Base-by-base conservation (phyloP, 176 grass and related monocot genomes). In the Rhipidocladum racemiflorum region DNA sequence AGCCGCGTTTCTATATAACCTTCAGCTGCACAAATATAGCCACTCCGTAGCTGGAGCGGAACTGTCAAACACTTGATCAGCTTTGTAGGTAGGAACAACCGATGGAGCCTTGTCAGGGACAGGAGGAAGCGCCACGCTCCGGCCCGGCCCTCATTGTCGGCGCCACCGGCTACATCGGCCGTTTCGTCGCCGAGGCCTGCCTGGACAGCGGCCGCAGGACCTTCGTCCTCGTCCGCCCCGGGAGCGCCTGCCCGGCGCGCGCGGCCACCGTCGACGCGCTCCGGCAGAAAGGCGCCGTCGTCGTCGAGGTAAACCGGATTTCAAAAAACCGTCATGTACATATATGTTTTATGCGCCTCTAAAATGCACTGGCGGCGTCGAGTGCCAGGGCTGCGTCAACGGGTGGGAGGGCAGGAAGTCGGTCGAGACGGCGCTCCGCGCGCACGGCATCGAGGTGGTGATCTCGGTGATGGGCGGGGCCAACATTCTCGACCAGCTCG, bases 81-180 rank as follows among this genome's bases (percentile, higher is more conserved):
- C 54, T 72, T 54, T 27, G 32, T 32, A 18, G 43, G 28, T 35
- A 34, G 70, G 15, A 16, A 32, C 28, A 36, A 6, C 5, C 71
- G 21, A 82, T 82, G 79, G 67, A 53, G 39, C 79, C 56, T 36
- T 50, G 10, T 50, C 42, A 62, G 5, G 79, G 63, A 68, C 63
- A 9, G 25, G 27, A 73, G 27, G 44, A 28, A 27, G 65, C 10
- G 54, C 15, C 23, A 10, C 28, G 44, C 32, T 63, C 75, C 38
- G 89, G 89, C 68, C 82, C 88, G 7, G 82, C 74, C 13, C 74
- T 95, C 34, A 43, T 95, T 59, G 77, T 95, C 2, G 90, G 92
- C 45, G 92, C 87, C 61, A 92, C 85, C 69, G 90, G 92, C 72
- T 90, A 92, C 76, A 95, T 95, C 7, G 92, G 92, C 34, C 87